Percentiles rank a stretch among this genome's conserved stretches.
Conservation (phyloP, 805 yeast species). For the Candida railenensis region DNA sequence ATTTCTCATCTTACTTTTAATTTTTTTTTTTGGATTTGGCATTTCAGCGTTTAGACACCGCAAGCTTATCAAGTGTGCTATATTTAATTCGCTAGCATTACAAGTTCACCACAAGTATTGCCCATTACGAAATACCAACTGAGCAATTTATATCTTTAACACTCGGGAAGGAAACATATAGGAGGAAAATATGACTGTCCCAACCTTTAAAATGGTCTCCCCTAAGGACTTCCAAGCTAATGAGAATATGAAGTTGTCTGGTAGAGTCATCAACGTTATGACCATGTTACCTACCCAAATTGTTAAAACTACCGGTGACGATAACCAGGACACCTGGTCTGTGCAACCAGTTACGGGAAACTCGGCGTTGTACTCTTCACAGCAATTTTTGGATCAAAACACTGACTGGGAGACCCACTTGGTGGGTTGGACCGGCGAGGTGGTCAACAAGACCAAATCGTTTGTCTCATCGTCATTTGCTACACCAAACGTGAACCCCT, state of each 20-base stretch:
- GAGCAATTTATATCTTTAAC: too few species aligned
- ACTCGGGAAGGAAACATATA: too few species aligned
- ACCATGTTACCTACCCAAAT: slow-evolving; percentile 68
- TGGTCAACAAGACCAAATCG: slow-evolving; percentile 35
- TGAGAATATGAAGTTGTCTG: slow-evolving; percentile 46
- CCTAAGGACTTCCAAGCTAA: slow-evolving; percentile 28
- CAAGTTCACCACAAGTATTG: too few species aligned
- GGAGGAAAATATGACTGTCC: too few species aligned
- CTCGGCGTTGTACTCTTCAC: slow-evolving; percentile 78
- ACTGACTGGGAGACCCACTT: slow-evolving; percentile 85
- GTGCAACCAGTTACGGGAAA: slow-evolving; percentile 73
- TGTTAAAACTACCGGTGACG: slow-evolving; percentile 36
- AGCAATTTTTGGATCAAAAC: slow-evolving; percentile 58
- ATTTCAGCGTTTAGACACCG: too few species aligned
- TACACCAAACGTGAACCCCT: not conserved
- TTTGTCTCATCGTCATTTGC: not conserved
- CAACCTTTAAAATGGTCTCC: slow-evolving; percentile 12
- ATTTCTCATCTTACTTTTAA: too few species aligned
- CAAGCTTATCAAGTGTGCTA: too few species aligned
- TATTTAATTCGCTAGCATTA: too few species aligned
- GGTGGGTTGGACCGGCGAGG: slow-evolving; percentile 96
- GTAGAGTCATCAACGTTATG: slow-evolving; percentile 67
- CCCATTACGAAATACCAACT: too few species aligned
- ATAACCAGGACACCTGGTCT: slow-evolving; percentile 45
- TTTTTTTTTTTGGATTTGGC: too few species aligned